These are phyloP conservation scores for Gremmenia infestans DNA, from an alignment of 2,329 filamentous ascomycete species.

Conservation along the genomic window DNA sequence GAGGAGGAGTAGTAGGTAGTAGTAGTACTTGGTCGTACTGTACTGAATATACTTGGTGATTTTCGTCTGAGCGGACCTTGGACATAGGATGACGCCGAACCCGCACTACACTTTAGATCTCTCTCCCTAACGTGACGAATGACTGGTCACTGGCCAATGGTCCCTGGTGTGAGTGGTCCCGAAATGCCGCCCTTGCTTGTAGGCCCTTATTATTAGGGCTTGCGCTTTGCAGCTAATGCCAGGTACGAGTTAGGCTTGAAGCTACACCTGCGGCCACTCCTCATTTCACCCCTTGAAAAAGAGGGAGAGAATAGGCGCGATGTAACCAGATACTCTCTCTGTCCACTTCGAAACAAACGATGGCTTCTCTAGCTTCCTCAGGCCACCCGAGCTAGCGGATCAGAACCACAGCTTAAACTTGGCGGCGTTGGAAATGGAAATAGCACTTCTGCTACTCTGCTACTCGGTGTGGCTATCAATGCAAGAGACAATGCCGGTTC, in stretches of 20 bases:
- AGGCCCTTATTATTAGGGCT: not conserved
- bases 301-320: slow-evolving; percentile 3
- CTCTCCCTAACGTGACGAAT: not conserved
- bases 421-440: not conserved
- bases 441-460: not conserved
- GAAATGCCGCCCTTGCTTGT: slow-evolving; percentile 1
- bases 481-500: not conserved
- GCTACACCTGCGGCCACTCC: slow-evolving; percentile 6
- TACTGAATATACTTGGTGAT: not conserved
- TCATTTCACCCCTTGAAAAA: slow-evolving; percentile 8
- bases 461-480: not conserved
- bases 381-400: not conserved
- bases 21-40: too few species aligned
- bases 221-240: slow-evolving; percentile 15
- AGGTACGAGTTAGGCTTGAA: slow-evolving; percentile 13
- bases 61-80: slow-evolving; percentile 14
- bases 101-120: not conserved
- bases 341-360: not conserved
- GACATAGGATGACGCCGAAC: not conserved
- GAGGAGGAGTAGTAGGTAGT: too few species aligned
- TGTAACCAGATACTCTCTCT: not conserved
- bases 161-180: slow-evolving; percentile 15
- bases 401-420: not conserved
- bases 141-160: slow-evolving; percentile 4
- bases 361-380: not conserved